phyloP scores from a whole-genome alignment of 2,329 filamentous ascomycete genomes.

The Sclerotinia glacialis region DNA sequence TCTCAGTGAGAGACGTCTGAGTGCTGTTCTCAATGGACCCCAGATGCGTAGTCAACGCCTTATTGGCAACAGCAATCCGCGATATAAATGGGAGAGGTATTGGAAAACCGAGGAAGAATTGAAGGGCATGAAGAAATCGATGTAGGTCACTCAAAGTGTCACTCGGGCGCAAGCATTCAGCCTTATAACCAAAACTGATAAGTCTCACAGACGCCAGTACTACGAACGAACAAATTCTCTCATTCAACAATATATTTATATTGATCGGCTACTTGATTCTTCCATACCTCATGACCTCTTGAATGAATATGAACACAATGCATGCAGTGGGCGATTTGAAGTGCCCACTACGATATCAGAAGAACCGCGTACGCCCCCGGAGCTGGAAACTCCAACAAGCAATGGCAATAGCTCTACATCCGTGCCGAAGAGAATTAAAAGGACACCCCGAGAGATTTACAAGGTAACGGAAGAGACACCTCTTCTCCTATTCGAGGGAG shows the following conservation, averaged over 20 bases:
- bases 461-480: constrained; percentile 66
- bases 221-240: constrained; percentile 87
- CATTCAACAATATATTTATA: constrained; percentile 89
- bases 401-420: constrained; percentile 39
- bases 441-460: constrained; percentile 84
- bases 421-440: constrained; percentile 58
- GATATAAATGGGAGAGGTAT: constrained; percentile 80
- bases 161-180: constrained; percentile 8
- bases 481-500: constrained; percentile 48
- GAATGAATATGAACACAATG: constrained; percentile 73
- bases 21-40: constrained; percentile 59
- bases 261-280: constrained; percentile 85
- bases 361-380: constrained; percentile 48
- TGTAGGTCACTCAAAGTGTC: constrained; percentile 47
- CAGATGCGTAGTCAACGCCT: constrained; percentile 80
- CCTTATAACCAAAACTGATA: constrained; percentile 27
- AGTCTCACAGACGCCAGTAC: constrained; percentile 63
- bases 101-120: constrained; percentile 79
- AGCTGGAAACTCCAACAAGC: constrained; percentile 19
- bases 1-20: constrained; percentile 57
- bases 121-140: constrained; percentile 64
- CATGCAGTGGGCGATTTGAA: constrained; percentile 47
- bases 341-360: constrained; percentile 76
- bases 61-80: constrained; percentile 81
- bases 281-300: constrained; percentile 88